phyloP scores from a whole-genome alignment of 163 green algal species.

The Volvox carteri region DNA sequence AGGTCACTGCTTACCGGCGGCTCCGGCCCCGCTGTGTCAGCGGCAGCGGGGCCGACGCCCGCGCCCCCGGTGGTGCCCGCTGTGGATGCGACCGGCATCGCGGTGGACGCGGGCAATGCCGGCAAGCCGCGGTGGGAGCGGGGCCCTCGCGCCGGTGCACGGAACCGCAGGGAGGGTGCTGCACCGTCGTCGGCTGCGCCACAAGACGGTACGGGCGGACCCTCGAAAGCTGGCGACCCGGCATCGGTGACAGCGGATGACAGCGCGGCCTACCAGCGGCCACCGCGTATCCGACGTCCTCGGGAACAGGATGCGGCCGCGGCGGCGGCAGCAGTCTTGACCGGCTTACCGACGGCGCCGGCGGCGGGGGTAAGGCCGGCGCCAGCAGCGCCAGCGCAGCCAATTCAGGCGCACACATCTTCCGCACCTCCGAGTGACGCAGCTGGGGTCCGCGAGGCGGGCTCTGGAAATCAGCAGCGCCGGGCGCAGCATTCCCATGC shows the following conservation, averaged over 20 bases:
- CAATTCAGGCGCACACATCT: not conserved
- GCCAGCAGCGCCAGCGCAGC: not conserved
- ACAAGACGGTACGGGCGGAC: not conserved
- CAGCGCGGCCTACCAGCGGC: too few relatives aligned
- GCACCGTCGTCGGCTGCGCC: not conserved
- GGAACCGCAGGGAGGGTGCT: not conserved
- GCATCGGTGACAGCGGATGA: not conserved
- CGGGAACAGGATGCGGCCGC: not conserved
- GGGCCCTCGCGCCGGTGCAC: not conserved
- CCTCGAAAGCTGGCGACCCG: too few relatives aligned
- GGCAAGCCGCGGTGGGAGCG: conserved; percentile 14
- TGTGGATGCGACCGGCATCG: not conserved
- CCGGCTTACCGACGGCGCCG: not conserved
- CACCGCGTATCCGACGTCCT: not conserved
- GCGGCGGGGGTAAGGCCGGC: not conserved
- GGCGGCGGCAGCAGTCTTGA: not conserved
- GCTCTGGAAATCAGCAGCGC: not conserved
- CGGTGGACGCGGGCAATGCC: not conserved
- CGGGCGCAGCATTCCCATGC: not conserved
- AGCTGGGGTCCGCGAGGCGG: not conserved
- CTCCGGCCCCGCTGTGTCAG: too few relatives aligned
- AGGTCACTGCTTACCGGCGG: not conserved
- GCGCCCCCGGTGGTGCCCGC: too few relatives aligned
- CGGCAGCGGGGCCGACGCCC: too few relatives aligned
- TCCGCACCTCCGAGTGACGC: not conserved